These are phyloP conservation scores for Puccinia novopanici DNA, from an alignment of 1,284 basidiomycete species.

Conservation along the genomic window DNA sequence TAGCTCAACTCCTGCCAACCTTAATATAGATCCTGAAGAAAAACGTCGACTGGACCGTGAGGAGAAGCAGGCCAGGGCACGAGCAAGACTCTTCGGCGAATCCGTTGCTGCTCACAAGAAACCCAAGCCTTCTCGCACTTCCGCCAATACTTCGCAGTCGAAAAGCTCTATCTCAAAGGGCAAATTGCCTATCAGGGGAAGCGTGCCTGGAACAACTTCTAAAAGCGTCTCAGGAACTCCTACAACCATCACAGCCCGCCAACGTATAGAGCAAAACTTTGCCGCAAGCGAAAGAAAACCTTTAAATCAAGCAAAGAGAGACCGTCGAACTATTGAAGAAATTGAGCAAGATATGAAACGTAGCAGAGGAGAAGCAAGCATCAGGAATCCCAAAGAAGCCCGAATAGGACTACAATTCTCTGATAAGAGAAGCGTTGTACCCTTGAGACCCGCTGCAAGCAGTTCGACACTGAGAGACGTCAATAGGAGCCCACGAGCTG, in stretches of 20 bases:
- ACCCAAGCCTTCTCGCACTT: neutral
- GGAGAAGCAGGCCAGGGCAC: constrained; percentile 38
- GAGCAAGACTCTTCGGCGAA: constrained; percentile 44
- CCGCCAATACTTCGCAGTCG: neutral
- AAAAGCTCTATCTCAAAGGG: constrained; percentile 1
- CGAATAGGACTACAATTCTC: neutral
- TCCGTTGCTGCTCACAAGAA: constrained; percentile 29
- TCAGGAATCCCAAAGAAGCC: neutral
- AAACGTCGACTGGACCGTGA: constrained; percentile 35
- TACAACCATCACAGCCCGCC: constrained; percentile 13
- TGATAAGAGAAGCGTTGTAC: neutral
- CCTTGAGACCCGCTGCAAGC: constrained; percentile 4
- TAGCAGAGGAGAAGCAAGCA: neutral
- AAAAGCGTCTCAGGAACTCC: neutral
- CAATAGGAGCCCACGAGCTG: neutral
- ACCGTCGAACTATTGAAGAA: constrained; percentile 48
- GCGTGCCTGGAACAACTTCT: neutral
- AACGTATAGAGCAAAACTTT: constrained; percentile 34
- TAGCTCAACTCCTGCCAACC: neutral
- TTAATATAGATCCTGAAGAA: constrained; percentile 42
- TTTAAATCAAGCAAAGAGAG: constrained; percentile 29
- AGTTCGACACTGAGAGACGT: neutral
- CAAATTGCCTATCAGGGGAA: neutral
- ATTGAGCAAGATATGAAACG: constrained; percentile 47
- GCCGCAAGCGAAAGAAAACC: constrained; percentile 20